phyloP scores from a whole-genome alignment of 805 yeast species.

The Saccharomycopsis oosterbeekiorum region DNA sequence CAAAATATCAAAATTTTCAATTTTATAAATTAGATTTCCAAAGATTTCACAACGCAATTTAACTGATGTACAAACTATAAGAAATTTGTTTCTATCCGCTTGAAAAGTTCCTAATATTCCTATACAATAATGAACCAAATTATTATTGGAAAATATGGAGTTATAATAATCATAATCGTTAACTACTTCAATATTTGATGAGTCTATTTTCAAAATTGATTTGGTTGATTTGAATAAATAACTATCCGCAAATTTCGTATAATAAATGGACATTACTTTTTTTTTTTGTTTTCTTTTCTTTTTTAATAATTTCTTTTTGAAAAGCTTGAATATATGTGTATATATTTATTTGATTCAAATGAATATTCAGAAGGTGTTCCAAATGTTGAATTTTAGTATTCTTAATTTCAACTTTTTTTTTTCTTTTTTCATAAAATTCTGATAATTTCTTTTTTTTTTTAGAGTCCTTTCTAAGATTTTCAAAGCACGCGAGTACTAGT shows the following conservation, averaged over 20 bases:
- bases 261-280: slow-evolving; percentile 12
- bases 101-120: slow-evolving; percentile 15
- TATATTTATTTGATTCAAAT: too few species aligned
- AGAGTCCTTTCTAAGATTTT: neutral
- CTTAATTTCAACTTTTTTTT: neutral
- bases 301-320: too few species aligned
- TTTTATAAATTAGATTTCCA: slow-evolving; percentile 7
- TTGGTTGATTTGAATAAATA: slow-evolving; percentile 11
- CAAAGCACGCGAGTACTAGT: neutral
- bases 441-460: neutral
- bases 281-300: neutral
- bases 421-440: neutral
- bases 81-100: slow-evolving; percentile 3
- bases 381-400: neutral
- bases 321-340: neutral
- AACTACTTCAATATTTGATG: slow-evolving; percentile 3
- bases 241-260: slow-evolving; percentile 13
- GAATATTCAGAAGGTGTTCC: neutral
- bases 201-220: slow-evolving; percentile 12
- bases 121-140: slow-evolving; percentile 11
- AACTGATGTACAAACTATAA: slow-evolving; percentile 6
- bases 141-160: slow-evolving; percentile 8
- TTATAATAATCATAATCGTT: slow-evolving; percentile 14
- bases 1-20: slow-evolving; percentile 11
- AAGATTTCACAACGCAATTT: neutral